These are phyloP conservation scores for Mikania micrantha DNA, from an alignment of 129 eudicot species.

Conservation along the genomic window DNA sequence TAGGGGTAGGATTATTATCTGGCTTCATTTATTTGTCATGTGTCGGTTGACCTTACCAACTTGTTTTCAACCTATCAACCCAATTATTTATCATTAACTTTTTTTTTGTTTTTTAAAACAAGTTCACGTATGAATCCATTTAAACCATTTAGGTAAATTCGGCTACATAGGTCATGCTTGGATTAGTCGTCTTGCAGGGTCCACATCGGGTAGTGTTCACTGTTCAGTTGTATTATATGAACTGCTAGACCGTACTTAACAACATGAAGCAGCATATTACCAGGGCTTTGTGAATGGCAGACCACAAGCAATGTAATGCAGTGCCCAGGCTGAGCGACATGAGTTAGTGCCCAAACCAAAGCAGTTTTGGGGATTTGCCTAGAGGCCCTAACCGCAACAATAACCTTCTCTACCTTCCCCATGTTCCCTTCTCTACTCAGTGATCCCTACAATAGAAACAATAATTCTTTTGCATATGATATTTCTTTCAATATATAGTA, in stretches of 20 bases:
- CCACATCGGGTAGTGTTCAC: too few relatives aligned
- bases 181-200: not conserved
- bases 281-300: constrained; percentile 57
- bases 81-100: not conserved
- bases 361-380: constrained; percentile 83
- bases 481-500: not conserved
- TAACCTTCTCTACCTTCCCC: constrained; percentile 62
- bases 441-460: constrained; percentile 10
- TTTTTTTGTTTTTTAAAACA: not conserved
- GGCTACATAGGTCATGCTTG: not conserved
- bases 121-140: not conserved
- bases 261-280: constrained; percentile 27
- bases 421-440: constrained; percentile 47
- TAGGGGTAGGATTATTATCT: not conserved
- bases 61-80: not conserved
- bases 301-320: constrained; percentile 85
- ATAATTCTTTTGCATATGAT: not conserved
- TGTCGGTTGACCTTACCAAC: not conserved
- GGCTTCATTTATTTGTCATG: not conserved
- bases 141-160: not conserved
- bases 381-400: constrained; percentile 93
- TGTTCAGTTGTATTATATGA: not conserved
- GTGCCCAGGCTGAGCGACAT: constrained; percentile 93
- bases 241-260: not conserved
- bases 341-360: constrained; percentile 90